Evolutionary conservation across 164 flowering plant genomes (phyloP).

Genomic region (Euptelea pleiosperma): DNA sequence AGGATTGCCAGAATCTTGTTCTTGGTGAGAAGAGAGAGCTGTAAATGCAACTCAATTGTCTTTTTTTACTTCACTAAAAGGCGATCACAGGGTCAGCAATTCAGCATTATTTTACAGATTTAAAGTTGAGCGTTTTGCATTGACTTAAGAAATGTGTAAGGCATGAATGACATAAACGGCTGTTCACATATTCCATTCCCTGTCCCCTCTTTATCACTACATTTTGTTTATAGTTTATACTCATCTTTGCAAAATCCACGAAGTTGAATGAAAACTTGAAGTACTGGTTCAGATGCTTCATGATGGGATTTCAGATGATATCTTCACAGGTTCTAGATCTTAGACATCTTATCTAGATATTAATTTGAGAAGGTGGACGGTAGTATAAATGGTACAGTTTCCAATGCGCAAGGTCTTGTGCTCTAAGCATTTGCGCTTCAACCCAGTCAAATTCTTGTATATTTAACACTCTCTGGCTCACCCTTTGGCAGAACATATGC

Average conservation of each 20-base stretch:
- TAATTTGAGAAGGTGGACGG: not conserved
- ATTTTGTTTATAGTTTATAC: conserved; percentile 4
- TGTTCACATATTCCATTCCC: conserved; percentile 7
- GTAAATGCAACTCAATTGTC: no score
- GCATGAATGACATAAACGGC: not conserved
- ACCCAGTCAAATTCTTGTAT: no score
- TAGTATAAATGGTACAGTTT: not conserved
- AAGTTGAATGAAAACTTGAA: not conserved
- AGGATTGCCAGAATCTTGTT: not conserved
- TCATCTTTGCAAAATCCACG: not conserved
- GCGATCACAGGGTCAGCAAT: no score
- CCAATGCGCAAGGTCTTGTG: no score
- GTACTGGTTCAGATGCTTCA: not conserved
- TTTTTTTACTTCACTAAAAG: no score
- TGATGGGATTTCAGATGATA: not conserved
- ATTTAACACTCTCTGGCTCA: no score
- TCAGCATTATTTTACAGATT: no score
- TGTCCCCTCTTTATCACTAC: conserved; percentile 8
- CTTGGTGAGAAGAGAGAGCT: no score
- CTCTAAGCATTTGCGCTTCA: no score
- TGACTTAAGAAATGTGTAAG: no score
- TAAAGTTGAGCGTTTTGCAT: not conserved
- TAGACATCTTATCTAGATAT: not conserved
- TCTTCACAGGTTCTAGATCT: no score
- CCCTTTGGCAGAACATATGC: no score